These are phyloP conservation scores for Polyrhizophydium stewartii DNA, from an alignment of 371 early-diverging fungal species.

Conservation along the genomic window DNA sequence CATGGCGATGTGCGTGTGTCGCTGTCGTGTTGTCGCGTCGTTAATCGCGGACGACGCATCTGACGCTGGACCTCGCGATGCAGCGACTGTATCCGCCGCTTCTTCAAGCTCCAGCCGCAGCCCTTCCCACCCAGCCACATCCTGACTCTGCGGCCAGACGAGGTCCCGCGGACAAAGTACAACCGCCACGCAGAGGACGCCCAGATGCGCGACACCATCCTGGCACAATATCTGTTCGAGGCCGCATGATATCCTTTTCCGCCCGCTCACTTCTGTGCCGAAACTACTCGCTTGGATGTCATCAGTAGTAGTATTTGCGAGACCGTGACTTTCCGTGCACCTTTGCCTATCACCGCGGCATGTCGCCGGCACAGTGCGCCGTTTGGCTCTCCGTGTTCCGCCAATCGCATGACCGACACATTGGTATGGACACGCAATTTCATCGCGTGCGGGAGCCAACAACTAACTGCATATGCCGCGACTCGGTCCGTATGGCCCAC, in stretches of 20 bases:
- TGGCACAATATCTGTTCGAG: conserved; percentile 2
- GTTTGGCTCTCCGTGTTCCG: background rate
- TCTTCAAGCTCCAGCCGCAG: conserved; percentile 4
- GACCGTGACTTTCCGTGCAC: background rate
- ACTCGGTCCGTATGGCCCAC: no score
- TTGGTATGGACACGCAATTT: no score
- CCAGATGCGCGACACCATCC: conserved; percentile 6
- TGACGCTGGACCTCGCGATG: background rate
- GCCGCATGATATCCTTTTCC: background rate
- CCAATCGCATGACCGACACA: background rate
- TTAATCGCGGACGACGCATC: no score
- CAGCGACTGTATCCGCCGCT: conserved; percentile 1
- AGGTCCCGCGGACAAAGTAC: background rate
- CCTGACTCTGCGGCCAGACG: background rate
- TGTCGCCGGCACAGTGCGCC: background rate
- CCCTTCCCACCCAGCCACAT: conserved; percentile 8
- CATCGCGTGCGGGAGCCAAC: no score
- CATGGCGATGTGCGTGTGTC: no score
- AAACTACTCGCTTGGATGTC: no score
- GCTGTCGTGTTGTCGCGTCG: no score
- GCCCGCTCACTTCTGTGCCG: no score
- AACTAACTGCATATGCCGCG: no score
- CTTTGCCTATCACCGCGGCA: background rate
- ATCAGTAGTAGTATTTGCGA: no score
- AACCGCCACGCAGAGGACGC: conserved; percentile 5